These are phyloP conservation scores for Arthrobotrys entomopaga DNA, from an alignment of 2,329 filamentous ascomycete genomes.

Conservation along the genomic window DNA sequence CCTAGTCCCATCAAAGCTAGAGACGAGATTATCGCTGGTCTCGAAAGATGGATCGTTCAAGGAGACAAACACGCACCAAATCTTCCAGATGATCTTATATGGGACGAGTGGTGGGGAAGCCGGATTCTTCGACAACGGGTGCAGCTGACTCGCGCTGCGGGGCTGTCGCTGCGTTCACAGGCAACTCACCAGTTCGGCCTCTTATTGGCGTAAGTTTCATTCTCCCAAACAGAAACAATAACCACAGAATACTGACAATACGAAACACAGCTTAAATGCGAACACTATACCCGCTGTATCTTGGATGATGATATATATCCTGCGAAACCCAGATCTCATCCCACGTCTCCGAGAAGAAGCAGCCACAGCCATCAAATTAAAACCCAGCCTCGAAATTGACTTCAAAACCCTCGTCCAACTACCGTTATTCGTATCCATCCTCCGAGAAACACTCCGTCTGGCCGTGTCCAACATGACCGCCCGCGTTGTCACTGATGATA, in stretches of 20 bases:
- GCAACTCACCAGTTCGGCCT: slow-evolving; percentile 31
- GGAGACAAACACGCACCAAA: slow-evolving; percentile 20
- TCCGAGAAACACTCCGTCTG: slow-evolving; percentile 37
- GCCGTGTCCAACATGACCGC: slow-evolving; percentile 39
- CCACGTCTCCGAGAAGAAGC: slow-evolving; percentile 26
- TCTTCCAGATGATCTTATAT: slow-evolving; percentile 21
- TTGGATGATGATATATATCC: slow-evolving; percentile 40
- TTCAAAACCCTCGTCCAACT: slow-evolving; percentile 21
- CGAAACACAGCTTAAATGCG: slow-evolving; percentile 16
- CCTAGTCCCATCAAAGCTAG: slow-evolving; percentile 19
- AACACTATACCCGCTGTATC: slow-evolving; percentile 18
- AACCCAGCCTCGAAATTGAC: slow-evolving; percentile 23
- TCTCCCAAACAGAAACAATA: neutral
- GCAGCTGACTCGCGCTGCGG: neutral
- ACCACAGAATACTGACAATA: neutral
- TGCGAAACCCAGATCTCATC: slow-evolving; percentile 29
- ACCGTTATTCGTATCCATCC: slow-evolving; percentile 28
- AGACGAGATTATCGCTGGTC: slow-evolving; percentile 10
- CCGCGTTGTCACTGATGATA: slow-evolving; percentile 30
- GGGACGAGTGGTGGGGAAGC: slow-evolving; percentile 49
- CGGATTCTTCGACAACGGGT: slow-evolving; percentile 25
- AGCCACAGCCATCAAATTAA: slow-evolving; percentile 23
- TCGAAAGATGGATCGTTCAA: slow-evolving; percentile 34
- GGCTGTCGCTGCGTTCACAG: slow-evolving; percentile 11
- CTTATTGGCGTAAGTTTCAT: slow-evolving; percentile 34